phyloP scores from a whole-genome alignment of 495 filamentous ascomycete genomes.

The Hypoxylon intermedium region DNA sequence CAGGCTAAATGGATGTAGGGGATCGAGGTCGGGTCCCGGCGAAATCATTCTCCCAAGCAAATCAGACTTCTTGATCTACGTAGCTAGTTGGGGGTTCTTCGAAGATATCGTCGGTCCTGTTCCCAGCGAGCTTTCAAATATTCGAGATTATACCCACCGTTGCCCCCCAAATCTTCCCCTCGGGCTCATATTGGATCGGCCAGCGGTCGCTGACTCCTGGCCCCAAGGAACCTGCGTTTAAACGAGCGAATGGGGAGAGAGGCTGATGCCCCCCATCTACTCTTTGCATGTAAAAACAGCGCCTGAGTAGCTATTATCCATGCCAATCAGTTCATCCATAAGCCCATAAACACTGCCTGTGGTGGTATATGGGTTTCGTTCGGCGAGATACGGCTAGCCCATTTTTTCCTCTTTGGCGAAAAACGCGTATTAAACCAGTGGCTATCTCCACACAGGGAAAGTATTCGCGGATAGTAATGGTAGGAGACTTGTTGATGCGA shows the following conservation, averaged over 20 bases:
- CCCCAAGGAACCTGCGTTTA: constrained; percentile 23
- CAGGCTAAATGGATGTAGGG: constrained; percentile 33
- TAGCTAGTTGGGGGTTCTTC: constrained; percentile 14
- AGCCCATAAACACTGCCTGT: constrained; percentile 15
- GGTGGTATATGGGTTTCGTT: constrained; percentile 19
- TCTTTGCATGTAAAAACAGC: constrained; percentile 1
- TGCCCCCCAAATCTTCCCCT: constrained; percentile 15
- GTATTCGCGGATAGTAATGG: constrained; percentile 15
- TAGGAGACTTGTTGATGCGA: constrained; percentile 11
- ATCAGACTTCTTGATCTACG: constrained; percentile 13
- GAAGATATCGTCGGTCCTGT: constrained; percentile 17
- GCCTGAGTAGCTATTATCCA: constrained; percentile 34
- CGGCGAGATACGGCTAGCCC: constrained; percentile 30
- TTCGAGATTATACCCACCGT: no score
- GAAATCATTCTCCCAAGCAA: constrained; percentile 38
- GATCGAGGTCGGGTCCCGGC: constrained; percentile 30
- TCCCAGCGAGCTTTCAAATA: constrained; percentile 23
- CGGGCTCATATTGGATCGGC: constrained; percentile 25
- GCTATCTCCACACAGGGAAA: constrained; percentile 29
- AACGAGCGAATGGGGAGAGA: constrained; percentile 32
- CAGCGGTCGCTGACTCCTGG: constrained; percentile 19
- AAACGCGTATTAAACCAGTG: constrained; percentile 13
- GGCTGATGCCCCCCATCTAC: constrained; percentile 16
- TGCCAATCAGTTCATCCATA: constrained; percentile 36
- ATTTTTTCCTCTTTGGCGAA: constrained; percentile 11